These are phyloP conservation scores for Lactifluus pinguis DNA, from an alignment of 768 basidiomycete genomes.

Conservation along the genomic window DNA sequence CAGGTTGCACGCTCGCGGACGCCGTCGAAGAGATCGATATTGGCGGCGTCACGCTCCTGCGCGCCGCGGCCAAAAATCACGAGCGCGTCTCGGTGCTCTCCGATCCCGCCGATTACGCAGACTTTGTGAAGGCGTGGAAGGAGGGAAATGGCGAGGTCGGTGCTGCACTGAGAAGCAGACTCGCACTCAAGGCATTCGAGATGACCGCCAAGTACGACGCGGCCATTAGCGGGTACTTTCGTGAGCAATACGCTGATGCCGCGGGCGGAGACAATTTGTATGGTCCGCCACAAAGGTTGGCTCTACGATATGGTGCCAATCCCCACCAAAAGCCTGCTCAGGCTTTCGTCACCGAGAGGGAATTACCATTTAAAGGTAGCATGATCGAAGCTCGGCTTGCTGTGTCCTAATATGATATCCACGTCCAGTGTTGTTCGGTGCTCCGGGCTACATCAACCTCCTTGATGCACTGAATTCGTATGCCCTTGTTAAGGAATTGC, in stretches of 20 bases:
- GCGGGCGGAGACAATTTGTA: constrained; percentile 57
- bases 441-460: constrained; percentile 97
- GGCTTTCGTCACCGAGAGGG: constrained; percentile 82
- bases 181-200: constrained; percentile 96
- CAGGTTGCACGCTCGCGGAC: constrained; percentile 80
- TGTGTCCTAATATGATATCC: not conserved
- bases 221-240: constrained; percentile 93
- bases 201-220: constrained; percentile 93
- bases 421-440: constrained; percentile 70
- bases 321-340: constrained; percentile 99
- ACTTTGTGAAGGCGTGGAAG: constrained; percentile 72
- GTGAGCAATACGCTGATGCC: constrained; percentile 88
- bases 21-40: constrained; percentile 99
- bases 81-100: constrained; percentile 83
- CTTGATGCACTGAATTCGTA: constrained; percentile 96
- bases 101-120: constrained; percentile 79
- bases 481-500: constrained; percentile 89
- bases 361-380: constrained; percentile 87
- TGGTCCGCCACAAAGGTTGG: constrained; percentile 70
- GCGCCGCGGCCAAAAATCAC: constrained; percentile 98
- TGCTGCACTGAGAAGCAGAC: constrained; percentile 57
- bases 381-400: not conserved
- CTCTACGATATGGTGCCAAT: constrained; percentile 92
- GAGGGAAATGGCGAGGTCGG: constrained; percentile 68
- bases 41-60: constrained; percentile 93